Base-by-base conservation (phyloP, 2,329 filamentous ascomycete genomes). In the Neoascochyta sp. region DNA sequence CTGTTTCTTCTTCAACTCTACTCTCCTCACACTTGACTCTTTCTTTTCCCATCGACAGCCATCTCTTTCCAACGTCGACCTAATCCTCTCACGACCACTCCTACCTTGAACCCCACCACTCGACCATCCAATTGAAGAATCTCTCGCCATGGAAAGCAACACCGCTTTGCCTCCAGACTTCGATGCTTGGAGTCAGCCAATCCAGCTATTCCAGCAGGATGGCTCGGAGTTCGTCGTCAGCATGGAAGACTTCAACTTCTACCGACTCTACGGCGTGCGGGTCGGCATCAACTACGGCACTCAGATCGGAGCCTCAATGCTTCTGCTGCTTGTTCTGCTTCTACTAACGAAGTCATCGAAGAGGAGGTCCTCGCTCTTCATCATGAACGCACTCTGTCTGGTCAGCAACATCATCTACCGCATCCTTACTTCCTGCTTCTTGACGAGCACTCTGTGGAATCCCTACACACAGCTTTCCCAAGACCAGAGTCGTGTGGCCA, bases 261-360 rank as follows among this genome's bases (percentile, higher is more conserved):
- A 67, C 27, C 58, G 70, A 31, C 57, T 65, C 35, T 73, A 74
- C 52, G 67, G 67, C 36, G 58, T 69, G 34, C 63, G 63, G 7
- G 53, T 70, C 19, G 68, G 62, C 54, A 78, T 85, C 67, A 81
- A 80, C 62, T 86, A 81, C 55, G 80, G 76, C 29, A 65, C 74
- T 11, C 84, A 90, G 57, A 70, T 88, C 29, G 86, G 86, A 16
- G 77, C 82, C 14, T 77, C 75, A 25, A 43, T 81, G 34, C 63
- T 82, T 38, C 75, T 87, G 50, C 66, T 89, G 11, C 45, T 82
- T 23, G 69, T 83, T 16, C 66, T 89, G 3, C 63, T 87, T 8
- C 63, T 81, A 35, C 71, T 89, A 58, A 88, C 84, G 0, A 76
- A 76, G 12, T 57, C 68, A 0, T 68, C 76, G 43, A 87, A 86